Percentiles rank a stretch among this genome's conserved stretches.
Conservation (phyloP, 2,329 filamentous ascomycete species). For the Penicillium sp. region DNA sequence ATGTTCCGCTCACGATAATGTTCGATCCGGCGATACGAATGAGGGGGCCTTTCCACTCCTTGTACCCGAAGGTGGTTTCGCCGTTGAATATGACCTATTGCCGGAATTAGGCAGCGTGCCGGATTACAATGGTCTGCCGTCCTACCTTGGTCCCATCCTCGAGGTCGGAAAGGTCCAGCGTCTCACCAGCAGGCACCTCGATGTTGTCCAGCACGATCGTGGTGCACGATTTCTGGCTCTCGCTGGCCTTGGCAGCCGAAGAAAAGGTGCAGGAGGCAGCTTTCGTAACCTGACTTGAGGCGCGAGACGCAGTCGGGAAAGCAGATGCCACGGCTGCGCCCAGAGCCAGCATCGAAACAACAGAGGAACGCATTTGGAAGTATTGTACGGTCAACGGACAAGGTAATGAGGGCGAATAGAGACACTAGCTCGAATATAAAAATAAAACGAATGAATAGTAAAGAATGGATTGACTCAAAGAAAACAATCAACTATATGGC, state of each 20-base stretch:
- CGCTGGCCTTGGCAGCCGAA: conserved; percentile 48
- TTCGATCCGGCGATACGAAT: conserved; percentile 59
- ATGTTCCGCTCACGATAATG: conserved; percentile 54
- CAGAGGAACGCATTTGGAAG: conserved; percentile 21
- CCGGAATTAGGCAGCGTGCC: not conserved
- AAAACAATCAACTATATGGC: not conserved
- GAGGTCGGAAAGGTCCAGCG: conserved; percentile 14
- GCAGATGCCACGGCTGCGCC: conserved; percentile 22
- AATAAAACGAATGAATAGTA: not conserved
- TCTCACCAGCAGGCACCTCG: conserved; percentile 14
- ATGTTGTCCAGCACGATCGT: conserved; percentile 45
- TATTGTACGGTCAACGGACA: conserved; percentile 24
- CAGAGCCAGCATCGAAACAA: conserved; percentile 19
- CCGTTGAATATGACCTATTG: conserved; percentile 60
- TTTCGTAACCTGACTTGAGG: conserved; percentile 22
- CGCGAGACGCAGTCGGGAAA: conserved; percentile 22
- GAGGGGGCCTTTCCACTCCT: conserved; percentile 64
- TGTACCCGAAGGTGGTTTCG: conserved; percentile 65
- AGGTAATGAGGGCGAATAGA: conserved; percentile 11
- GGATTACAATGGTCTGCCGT: not conserved
- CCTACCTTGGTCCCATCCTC: conserved; percentile 14
- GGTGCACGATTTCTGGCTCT: conserved; percentile 53
- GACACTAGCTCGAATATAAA: conserved; percentile 6
- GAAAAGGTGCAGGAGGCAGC: conserved; percentile 56
- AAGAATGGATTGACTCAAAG: not conserved